A percentile compares a stretch with the other conserved stretches of the same genome.
Conservation (phyloP, 768 basidiomycete species). For the Obba rivulosa region DNA sequence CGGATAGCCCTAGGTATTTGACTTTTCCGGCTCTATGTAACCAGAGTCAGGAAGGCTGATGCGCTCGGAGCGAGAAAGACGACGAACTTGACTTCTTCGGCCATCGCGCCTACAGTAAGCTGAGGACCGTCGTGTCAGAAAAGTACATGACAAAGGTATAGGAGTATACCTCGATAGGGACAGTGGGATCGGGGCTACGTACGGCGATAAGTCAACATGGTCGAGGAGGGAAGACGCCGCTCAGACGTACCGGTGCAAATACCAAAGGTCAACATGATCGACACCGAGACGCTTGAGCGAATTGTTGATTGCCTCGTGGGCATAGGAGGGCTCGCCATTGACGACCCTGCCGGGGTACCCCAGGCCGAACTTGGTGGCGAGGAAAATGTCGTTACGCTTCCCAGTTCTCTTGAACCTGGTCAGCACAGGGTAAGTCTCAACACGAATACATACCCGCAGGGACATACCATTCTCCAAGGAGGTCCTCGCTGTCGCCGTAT, state of each 20-base stretch:
- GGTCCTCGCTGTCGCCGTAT: conserved; percentile 38
- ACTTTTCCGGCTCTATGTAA: conserved; percentile 22
- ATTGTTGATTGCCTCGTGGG: conserved; percentile 29
- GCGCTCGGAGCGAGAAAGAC: background rate
- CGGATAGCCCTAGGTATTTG: conserved; percentile 26
- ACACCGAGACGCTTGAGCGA: conserved; percentile 35
- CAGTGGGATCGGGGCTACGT: conserved; percentile 14
- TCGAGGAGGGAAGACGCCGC: conserved; percentile 10
- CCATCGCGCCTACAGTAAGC: conserved; percentile 20
- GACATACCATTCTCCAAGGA: conserved; percentile 40
- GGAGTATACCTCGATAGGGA: conserved; percentile 15
- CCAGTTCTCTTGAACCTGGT: conserved; percentile 47
- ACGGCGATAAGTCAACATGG: conserved; percentile 26
- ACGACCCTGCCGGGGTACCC: conserved; percentile 16
- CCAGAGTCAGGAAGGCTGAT: background rate
- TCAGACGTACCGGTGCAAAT: conserved; percentile 28
- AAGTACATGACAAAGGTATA: background rate
- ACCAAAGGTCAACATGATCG: conserved; percentile 34
- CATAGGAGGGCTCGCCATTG: conserved; percentile 37
- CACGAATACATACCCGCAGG: conserved; percentile 1
- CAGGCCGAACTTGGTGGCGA: conserved; percentile 55
- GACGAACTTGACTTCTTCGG: conserved; percentile 22
- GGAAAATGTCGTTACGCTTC: conserved; percentile 47
- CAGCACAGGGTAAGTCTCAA: background rate
- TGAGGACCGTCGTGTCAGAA: background rate